A percentile compares a stretch with the other conserved stretches of the same genome.
Conservation (phyloP, 306 rosid species). For the Quercus gilva region DNA sequence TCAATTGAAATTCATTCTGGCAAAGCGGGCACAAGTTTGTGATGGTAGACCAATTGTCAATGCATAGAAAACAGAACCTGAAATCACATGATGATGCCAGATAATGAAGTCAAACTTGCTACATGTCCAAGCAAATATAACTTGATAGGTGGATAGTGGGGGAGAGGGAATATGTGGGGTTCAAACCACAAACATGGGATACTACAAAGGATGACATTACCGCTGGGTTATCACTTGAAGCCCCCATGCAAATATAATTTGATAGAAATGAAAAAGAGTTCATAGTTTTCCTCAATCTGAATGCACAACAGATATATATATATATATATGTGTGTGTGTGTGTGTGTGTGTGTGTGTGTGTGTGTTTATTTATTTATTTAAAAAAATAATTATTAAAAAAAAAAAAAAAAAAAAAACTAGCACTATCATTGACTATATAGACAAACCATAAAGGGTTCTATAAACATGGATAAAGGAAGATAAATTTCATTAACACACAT, state of each 20-base stretch:
- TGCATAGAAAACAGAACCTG: conserved; percentile 97
- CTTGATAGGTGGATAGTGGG: neutral
- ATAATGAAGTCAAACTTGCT: conserved; percentile 14
- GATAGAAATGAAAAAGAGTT: neutral
- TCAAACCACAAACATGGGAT: too few species aligned
- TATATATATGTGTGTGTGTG: too few species aligned
- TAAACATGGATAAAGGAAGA: neutral
- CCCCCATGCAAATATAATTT: conserved; percentile 3
- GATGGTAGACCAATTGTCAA: conserved; percentile 97
- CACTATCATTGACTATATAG: neutral
- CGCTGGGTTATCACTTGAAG: too few species aligned
- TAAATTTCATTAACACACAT: neutral
- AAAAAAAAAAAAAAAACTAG: neutral
- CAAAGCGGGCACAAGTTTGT: conserved; percentile 98
- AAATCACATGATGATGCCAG: conserved; percentile 24
- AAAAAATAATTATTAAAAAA: neutral
- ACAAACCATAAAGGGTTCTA: neutral
- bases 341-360: too few species aligned
- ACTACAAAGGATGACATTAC: too few species aligned
- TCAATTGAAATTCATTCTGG: conserved; percentile 95
- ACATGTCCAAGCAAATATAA: conserved; percentile 2
- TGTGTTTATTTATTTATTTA: too few species aligned
- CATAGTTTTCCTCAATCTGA: neutral
- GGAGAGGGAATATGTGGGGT: too few species aligned
- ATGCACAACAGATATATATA: neutral